Evolutionary conservation across 2,329 filamentous ascomycete species (phyloP).

Genomic region (Trichoderma cornu-damae): DNA sequence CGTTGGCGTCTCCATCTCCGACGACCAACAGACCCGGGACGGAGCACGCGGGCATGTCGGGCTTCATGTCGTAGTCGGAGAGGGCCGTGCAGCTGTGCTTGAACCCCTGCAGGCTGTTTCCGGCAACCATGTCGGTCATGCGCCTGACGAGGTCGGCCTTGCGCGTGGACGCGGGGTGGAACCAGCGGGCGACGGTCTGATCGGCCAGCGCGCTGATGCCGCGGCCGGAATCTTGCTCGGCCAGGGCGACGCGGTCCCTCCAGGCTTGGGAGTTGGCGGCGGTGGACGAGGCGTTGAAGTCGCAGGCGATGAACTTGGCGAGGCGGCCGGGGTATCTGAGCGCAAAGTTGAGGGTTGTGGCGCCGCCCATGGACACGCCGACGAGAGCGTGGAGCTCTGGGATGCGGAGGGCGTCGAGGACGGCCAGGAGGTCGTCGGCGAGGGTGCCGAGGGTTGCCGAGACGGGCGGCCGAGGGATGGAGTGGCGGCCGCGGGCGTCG

Average conservation of each 20-base stretch:
- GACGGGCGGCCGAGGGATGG: constrained; percentile 41
- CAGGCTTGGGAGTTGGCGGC: constrained; percentile 72
- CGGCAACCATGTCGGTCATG: constrained; percentile 64
- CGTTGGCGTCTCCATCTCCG: constrained; percentile 65
- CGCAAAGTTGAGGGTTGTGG: constrained; percentile 68
- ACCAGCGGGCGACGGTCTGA: constrained; percentile 72
- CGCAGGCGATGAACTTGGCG: constrained; percentile 62
- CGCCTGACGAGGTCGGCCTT: constrained; percentile 45
- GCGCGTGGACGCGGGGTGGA: constrained; percentile 53
- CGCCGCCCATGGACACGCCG: constrained; percentile 77
- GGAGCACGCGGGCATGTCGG: constrained; percentile 47
- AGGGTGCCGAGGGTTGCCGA: constrained; percentile 60
- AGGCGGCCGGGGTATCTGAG: constrained; percentile 59
- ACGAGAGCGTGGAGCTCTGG: constrained; percentile 60
- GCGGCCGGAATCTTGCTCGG: constrained; percentile 51
- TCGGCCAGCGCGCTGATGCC: constrained; percentile 64
- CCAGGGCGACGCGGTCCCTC: constrained; percentile 67
- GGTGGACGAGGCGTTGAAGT: constrained; percentile 71
- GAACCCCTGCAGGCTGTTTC: constrained; percentile 67
- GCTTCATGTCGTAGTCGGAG: constrained; percentile 64
- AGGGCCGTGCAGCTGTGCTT: constrained; percentile 62
- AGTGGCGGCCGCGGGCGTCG: constrained; percentile 64
- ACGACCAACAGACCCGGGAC: constrained; percentile 65
- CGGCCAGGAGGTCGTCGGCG: constrained; percentile 58
- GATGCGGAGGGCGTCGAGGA: constrained; percentile 67